Evolutionary conservation across 139 green algal species (phyloP).

Genomic region (Astrephomene gubernaculifera): DNA sequence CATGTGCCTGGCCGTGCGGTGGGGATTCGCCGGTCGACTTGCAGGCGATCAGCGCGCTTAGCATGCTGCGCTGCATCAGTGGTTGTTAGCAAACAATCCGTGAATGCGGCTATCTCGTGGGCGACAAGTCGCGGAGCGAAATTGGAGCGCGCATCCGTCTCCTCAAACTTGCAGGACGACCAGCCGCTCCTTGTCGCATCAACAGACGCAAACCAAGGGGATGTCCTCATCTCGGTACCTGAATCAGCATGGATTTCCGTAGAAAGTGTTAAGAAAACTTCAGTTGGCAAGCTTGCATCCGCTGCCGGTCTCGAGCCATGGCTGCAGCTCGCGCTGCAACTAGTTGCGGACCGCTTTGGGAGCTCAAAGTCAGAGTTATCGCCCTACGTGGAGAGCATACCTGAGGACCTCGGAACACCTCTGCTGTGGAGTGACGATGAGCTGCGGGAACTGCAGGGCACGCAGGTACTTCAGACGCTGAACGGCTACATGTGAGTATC

Average conservation of each 20-base stretch:
- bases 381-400: conserved; percentile 68
- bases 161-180: conserved; percentile 42
- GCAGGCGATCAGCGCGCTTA: not conserved
- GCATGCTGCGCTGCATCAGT: not conserved
- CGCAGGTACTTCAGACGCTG: conserved; percentile 72
- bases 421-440: conserved; percentile 80
- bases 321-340: conserved; percentile 80
- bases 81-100: not conserved
- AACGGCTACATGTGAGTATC: conserved; percentile 74
- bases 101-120: conserved; percentile 21
- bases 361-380: conserved; percentile 43
- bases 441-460: conserved; percentile 70
- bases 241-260: conserved; percentile 51
- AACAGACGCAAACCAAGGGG: conserved; percentile 48
- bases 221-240: conserved; percentile 47
- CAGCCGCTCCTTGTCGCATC: conserved; percentile 48
- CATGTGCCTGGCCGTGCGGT: not conserved
- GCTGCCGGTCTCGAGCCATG: conserved; percentile 73
- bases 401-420: conserved; percentile 56
- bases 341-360: conserved; percentile 72
- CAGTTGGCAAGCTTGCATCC: conserved; percentile 32
- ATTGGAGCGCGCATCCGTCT: conserved; percentile 42
- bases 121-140: conserved; percentile 29
- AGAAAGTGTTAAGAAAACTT: conserved; percentile 30
- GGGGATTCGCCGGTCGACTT: not conserved